Base-by-base conservation (phyloP, 2,329 filamentous ascomycete genomes). In the Claviceps quebecensis region DNA sequence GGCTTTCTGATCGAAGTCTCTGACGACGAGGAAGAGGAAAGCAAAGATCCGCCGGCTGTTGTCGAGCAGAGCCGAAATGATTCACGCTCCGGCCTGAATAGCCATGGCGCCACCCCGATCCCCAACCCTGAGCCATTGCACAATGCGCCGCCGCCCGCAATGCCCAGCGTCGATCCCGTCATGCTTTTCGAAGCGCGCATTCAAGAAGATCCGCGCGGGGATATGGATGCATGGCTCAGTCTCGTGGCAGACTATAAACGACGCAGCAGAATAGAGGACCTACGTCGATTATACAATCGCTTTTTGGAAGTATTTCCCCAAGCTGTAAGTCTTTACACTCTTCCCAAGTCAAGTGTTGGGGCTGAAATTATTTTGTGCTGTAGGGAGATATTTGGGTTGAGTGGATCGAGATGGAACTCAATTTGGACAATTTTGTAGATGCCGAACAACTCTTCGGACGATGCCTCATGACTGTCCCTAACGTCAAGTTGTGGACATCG, bases 341-440 rank as follows among this genome's bases (percentile, higher is more conserved):
- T 2, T n/a, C 6, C 5, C 34, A 23, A 8, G 17, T 22, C 19
- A 38, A 7, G 7, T 5, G 6, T 5, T 3, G 17, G 48, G 46
- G 45, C 47, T 52, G 22, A 54, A 59, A 53, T 47, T 11, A 54
- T 50, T 56, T 55, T 49, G 19, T 45, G n/a, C 22, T 29, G 1
- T 59, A 97, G 93, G 90, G 87, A 54, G 87, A 95, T 56, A 78
- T 94, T 64, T 98, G 90, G 90, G 82, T 89, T 41, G 80, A 84
- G 46, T 96, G 90, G 68, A 81, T 89, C 45, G 84, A 87, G 56
- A 87, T 96, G 81, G 93, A 98, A 67, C 78, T 94, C 34, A 84
- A 88, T 56, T 75, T 89, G 53, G 88, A 95, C 60, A 87, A 95
- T 56, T 84, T 93, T 54, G 75, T 77, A 52, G 80, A 81, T 46